These are phyloP conservation scores for Synchytrium microbalum DNA, from an alignment of 371 early-diverging fungal species.

Conservation along the genomic window DNA sequence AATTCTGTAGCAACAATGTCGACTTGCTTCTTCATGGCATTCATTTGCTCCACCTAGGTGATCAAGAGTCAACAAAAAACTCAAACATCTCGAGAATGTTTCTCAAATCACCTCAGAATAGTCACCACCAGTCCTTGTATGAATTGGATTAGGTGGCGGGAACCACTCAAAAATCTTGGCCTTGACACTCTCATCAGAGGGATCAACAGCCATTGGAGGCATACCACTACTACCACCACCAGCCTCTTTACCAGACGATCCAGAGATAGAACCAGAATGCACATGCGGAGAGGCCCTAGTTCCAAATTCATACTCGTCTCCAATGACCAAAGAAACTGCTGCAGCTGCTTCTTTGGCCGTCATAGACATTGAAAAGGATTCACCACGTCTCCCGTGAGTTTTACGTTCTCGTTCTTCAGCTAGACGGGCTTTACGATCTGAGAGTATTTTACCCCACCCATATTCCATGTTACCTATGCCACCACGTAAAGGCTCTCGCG, in stretches of 20 bases:
- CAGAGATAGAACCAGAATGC: background rate
- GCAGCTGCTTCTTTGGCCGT: background rate
- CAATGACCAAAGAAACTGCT: background rate
- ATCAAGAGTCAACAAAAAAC: constrained; percentile 12
- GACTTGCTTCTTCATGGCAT: constrained; percentile 35
- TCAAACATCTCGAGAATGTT: constrained; percentile 14
- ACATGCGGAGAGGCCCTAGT: background rate
- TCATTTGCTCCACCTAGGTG: constrained; percentile 33
- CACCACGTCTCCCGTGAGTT: background rate
- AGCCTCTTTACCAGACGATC: constrained; percentile 2
- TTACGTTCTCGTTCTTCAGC: constrained; percentile 7
- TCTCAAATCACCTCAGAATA: constrained; percentile 20
- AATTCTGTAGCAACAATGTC: constrained; percentile 35
- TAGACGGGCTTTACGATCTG: background rate
- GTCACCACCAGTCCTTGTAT: constrained; percentile 16
- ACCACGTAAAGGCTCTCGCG: constrained; percentile 77
- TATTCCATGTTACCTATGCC: constrained; percentile 79
- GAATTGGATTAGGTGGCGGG: constrained; percentile 13
- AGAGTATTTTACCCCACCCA: constrained; percentile 69
- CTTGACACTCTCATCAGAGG: constrained; percentile 18
- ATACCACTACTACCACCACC: background rate
- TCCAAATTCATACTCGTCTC: background rate
- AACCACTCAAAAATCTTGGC: constrained; percentile 29
- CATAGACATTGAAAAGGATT: background rate
- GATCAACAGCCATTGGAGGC: constrained; percentile 9